Evolutionary conservation across 176 grass and related monocot species (phyloP).

Genomic region (Musa itinerans): DNA sequence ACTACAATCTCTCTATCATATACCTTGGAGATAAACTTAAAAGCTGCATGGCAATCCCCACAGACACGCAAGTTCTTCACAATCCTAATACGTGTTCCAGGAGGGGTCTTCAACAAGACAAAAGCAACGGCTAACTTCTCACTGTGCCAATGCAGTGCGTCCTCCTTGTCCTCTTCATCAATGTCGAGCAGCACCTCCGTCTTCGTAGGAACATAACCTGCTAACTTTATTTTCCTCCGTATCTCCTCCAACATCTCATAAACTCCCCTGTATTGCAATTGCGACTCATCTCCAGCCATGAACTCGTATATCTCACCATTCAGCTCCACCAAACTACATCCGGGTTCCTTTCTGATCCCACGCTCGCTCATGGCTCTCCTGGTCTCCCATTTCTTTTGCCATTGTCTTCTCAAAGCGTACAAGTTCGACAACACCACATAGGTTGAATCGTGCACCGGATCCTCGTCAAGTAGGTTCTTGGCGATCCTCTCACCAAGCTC

Average conservation of each 20-base stretch:
- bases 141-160: constrained; percentile 53
- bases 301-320: constrained; percentile 65
- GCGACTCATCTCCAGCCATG: constrained; percentile 49
- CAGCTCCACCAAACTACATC: constrained; percentile 56
- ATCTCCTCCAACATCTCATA: constrained; percentile 75
- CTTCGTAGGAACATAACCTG: constrained; percentile 36
- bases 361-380: constrained; percentile 49
- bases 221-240: constrained; percentile 34
- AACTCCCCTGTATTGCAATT: constrained; percentile 41
- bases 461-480: constrained; percentile 34
- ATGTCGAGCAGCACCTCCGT: constrained; percentile 55
- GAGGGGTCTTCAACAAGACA: constrained; percentile 41
- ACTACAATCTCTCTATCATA: constrained; percentile 52
- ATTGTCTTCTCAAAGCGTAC: constrained; percentile 36
- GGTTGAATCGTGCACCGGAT: constrained; percentile 42
- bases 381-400: constrained; percentile 53
- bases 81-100: constrained; percentile 34
- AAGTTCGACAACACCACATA: constrained; percentile 67
- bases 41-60: constrained; percentile 41
- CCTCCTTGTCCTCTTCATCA: constrained; percentile 68
- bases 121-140: constrained; percentile 66
- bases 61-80: constrained; percentile 70
- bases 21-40: constrained; percentile 46
- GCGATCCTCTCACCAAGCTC: constrained; percentile 44
- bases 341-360: constrained; percentile 57